Evolutionary conservation across 23 red algal species (phyloP).

Genomic region (Chondrus crispus): DNA sequence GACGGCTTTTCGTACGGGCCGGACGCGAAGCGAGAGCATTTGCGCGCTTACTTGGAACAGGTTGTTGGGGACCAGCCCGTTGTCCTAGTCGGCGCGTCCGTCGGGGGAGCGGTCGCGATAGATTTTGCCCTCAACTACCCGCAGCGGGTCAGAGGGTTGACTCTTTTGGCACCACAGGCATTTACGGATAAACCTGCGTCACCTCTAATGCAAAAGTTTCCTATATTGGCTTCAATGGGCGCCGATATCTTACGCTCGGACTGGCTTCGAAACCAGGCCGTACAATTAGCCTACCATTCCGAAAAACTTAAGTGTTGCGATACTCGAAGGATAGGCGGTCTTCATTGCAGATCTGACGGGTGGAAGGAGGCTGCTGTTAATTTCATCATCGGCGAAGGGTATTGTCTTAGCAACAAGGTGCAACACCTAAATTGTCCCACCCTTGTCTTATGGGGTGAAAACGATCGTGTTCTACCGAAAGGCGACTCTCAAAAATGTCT

Average conservation of each 20-base stretch:
- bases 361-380: conserved; percentile 70
- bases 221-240: conserved; percentile 38
- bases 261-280: conserved; percentile 60
- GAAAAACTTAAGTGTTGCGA: conserved; percentile 49
- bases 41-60: conserved; percentile 49
- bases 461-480: conserved; percentile 73
- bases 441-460: conserved; percentile 71
- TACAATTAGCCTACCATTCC: conserved; percentile 46
- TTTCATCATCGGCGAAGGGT: conserved; percentile 70
- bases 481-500: conserved; percentile 35
- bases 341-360: conserved; percentile 59
- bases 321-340: conserved; percentile 60
- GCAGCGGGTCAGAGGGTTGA: conserved; percentile 11
- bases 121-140: conserved; percentile 59
- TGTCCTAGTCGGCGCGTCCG: conserved; percentile 61
- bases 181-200: conserved; percentile 64
- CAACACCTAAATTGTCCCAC: conserved; percentile 37
- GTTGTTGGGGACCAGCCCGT: conserved; percentile 33
- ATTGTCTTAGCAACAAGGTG: conserved; percentile 53
- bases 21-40: conserved; percentile 52
- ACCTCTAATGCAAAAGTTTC: conserved; percentile 19
- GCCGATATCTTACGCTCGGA: conserved; percentile 51
- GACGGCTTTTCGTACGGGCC: conserved; percentile 41
- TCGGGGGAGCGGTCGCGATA: conserved; percentile 73
- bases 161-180: conserved; percentile 73